A percentile compares a stretch with the other conserved stretches of the same genome.
Conservation (phyloP, 495 filamentous ascomycete genomes). For the Podospora pseudopauciseta region DNA sequence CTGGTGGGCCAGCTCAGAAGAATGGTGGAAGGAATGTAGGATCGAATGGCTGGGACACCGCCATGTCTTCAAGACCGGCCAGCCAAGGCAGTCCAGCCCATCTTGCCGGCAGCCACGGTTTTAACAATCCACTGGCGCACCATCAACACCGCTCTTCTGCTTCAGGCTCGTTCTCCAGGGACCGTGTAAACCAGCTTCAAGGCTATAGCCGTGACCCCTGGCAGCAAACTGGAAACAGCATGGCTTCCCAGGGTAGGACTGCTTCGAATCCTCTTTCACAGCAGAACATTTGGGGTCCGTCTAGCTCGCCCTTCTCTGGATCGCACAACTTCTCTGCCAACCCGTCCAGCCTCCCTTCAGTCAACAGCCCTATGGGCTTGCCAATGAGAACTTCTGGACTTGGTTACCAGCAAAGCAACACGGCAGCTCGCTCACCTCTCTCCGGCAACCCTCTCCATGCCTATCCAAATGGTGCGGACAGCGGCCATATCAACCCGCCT, state of each 20-base stretch:
- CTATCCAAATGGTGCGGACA: not conserved
- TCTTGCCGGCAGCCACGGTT: not conserved
- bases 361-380: conserved; percentile 33
- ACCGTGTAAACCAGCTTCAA: conserved; percentile 1
- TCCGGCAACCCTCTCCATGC: not conserved
- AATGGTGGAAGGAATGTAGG: conserved; percentile 3
- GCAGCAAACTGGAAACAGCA: not conserved
- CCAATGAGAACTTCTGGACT: conserved; percentile 11
- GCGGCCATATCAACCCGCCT: not conserved
- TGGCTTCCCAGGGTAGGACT: conserved; percentile 7
- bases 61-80: conserved; percentile 17
- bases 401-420: not conserved
- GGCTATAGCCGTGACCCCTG: not conserved
- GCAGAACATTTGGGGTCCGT: conserved; percentile 12
- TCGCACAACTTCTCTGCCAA: conserved; percentile 21
- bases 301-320: conserved; percentile 23
- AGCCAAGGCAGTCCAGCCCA: conserved; percentile 22
- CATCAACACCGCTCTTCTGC: conserved; percentile 7
- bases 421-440: conserved; percentile 6
- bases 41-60: conserved; percentile 12
- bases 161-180: conserved; percentile 1
- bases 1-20: conserved; percentile 16
- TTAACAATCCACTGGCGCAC: conserved; percentile 12
- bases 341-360: conserved; percentile 27
- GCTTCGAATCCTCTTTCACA: not conserved